Percentiles rank a stretch among this genome's conserved stretches.
These are phyloP conservation scores for Herpetospermum pedunculosum DNA, from an alignment of 306 rosid species.

Conservation along the genomic window DNA sequence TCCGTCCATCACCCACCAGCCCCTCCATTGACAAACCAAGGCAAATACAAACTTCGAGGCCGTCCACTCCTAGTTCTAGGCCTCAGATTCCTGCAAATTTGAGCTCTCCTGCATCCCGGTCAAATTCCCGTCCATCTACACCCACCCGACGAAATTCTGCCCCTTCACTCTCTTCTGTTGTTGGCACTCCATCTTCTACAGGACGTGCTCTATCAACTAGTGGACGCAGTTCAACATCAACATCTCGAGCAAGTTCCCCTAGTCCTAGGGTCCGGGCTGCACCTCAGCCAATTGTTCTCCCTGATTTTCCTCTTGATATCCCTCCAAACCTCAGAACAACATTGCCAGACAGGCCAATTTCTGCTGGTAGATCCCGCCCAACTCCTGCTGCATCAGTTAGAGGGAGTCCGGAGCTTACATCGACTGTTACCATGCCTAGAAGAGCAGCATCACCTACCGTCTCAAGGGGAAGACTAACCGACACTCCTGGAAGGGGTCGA, in stretches of 20 bases:
- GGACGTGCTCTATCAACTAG: slow-evolving; percentile 33
- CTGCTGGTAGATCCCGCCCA: slow-evolving; percentile 92
- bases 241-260: slow-evolving; percentile 86
- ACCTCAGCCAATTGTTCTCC: slow-evolving; percentile 77
- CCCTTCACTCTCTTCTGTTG: slow-evolving; percentile 46
- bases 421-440: slow-evolving; percentile 38
- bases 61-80: slow-evolving; percentile 90
- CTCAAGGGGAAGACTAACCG: slow-evolving; percentile 72
- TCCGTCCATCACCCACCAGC: slow-evolving; percentile 40
- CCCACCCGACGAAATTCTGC: slow-evolving; percentile 62
- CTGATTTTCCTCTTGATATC: slow-evolving; percentile 82
- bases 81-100: slow-evolving; percentile 84
- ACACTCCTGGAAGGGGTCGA: slow-evolving; percentile 49
- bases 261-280: slow-evolving; percentile 63
- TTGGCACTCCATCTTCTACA: slow-evolving; percentile 35
- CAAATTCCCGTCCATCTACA: slow-evolving; percentile 75
- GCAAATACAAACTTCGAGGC: slow-evolving; percentile 60
- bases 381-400: slow-evolving; percentile 29
- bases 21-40: slow-evolving; percentile 52
- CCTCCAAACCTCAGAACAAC: slow-evolving; percentile 95
- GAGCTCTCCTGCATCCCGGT: slow-evolving; percentile 51
- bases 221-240: slow-evolving; percentile 61
- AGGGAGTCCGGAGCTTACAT: slow-evolving; percentile 49
- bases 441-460: slow-evolving; percentile 62
- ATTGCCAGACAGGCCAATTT: slow-evolving; percentile 84